phyloP scores from a whole-genome alignment of 768 basidiomycete species.

The Tylopilus vinaceipallidus region DNA sequence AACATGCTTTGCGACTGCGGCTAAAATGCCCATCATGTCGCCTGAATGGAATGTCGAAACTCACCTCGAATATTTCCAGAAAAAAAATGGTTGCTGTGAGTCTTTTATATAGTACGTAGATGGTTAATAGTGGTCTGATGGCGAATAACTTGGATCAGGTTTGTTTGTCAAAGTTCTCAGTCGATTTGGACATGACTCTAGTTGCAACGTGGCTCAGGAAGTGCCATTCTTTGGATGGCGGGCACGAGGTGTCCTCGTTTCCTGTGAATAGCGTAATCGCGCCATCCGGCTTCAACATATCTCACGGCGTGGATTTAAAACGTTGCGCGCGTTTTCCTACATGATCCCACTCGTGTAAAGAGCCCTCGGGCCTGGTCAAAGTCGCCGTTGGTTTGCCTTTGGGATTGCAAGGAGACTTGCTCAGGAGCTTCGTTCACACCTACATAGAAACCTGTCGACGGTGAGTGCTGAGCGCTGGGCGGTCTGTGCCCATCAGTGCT shows the following conservation, averaged over 20 bases:
- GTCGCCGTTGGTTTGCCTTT: background rate
- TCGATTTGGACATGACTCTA: background rate
- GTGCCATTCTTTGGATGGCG: slow-evolving; percentile 6
- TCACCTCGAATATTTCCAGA: background rate
- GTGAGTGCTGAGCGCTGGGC: slow-evolving; percentile 2
- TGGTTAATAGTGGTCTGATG: no score
- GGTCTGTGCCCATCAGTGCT: background rate
- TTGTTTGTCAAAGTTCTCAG: no score
- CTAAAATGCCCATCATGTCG: slow-evolving; percentile 14
- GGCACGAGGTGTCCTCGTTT: slow-evolving; percentile 33
- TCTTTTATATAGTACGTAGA: no score
- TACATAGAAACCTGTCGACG: no score
- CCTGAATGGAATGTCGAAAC: background rate
- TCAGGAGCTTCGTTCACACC: no score
- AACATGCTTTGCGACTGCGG: slow-evolving; percentile 32
- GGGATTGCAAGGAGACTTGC: background rate
- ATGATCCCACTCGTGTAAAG: slow-evolving; percentile 3
- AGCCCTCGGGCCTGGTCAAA: background rate
- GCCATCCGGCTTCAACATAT: slow-evolving; percentile 12
- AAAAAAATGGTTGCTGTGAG: background rate
- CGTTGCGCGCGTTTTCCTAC: slow-evolving; percentile 11
- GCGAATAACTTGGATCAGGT: no score
- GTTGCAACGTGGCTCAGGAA: slow-evolving; percentile 6
- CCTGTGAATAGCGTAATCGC: slow-evolving; percentile 22
- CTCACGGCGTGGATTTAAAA: slow-evolving; percentile 21